Base-by-base conservation (phyloP, 495 filamentous ascomycete species). In the Penicillium waksmanii region DNA sequence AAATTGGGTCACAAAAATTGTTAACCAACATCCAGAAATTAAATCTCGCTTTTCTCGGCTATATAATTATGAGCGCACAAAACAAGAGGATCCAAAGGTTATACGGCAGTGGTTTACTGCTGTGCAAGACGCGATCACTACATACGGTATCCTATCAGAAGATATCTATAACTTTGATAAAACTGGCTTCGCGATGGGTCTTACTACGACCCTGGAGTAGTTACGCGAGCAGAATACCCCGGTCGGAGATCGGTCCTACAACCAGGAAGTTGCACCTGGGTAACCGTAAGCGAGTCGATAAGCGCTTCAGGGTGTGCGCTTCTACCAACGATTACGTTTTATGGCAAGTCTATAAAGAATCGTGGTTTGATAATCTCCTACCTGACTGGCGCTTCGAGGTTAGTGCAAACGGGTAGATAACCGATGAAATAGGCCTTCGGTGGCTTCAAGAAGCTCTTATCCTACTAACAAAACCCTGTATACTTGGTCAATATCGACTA, bases 351-450 rank as follows among this genome's bases (percentile, higher is more conserved):
- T 31, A 31, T 53, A 58, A 19, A 10, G 17, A 8, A 1, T 15
- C 35, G n/a, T 57, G 46, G 55, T 57, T 57, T 51, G 31, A 51
- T 40, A 31, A 40, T 43, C 40, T 43, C n/a, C 40, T 12, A 7
- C 6, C 7, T n/a, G 47, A 55, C 19, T 55, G 18, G 51, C 52
- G 73, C 1, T 25, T 51, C n/a, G 46, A 57, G 15, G 68, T 69
- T 36, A 7, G 6, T 5, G 15, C 6, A 7, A 43, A 43, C 13
- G 40, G 40, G 6, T 43, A 12, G 40, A 43, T 12, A 7, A 43
- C 40, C n/a, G 40, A 43, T 43, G 13, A 43, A 43, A 43, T 43
- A 3, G 40, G 40, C 40, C 40, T 43, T 15, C 40, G 40, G 6
- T 43, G 40, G 40, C 40, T 43, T 4, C 40, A 43, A 13, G 49